Evolutionary conservation across 192 early-diverging fungal genomes (phyloP).

Genomic region (Coemansia sp.): DNA sequence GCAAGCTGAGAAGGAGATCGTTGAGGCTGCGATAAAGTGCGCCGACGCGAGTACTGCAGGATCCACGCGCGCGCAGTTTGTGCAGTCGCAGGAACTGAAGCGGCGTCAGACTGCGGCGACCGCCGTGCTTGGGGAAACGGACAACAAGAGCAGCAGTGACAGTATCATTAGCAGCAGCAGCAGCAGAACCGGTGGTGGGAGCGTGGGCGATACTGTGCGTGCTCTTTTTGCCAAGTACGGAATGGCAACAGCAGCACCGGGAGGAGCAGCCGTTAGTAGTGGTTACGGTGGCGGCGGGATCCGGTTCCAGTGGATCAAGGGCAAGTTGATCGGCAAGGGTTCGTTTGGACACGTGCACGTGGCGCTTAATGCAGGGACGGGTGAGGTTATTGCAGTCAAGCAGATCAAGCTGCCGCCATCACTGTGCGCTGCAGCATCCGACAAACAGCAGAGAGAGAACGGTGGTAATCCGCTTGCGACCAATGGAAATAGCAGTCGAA

Average conservation of each 20-base stretch:
- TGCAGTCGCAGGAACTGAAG: slow-evolving; percentile 33
- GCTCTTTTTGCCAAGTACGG: slow-evolving; percentile 49
- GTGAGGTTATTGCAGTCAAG: slow-evolving; percentile 83
- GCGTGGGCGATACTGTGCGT: slow-evolving; percentile 36
- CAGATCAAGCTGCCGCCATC: slow-evolving; percentile 67
- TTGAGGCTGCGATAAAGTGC: slow-evolving; percentile 50
- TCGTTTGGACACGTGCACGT: slow-evolving; percentile 79
- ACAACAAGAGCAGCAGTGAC: not conserved
- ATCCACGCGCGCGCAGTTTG: slow-evolving; percentile 54
- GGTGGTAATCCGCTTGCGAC: not conserved
- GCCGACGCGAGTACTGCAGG: slow-evolving; percentile 32
- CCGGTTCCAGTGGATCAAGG: slow-evolving; percentile 72
- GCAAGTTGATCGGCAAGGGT: slow-evolving; percentile 79
- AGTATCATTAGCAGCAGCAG: not conserved
- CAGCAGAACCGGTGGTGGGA: not conserved
- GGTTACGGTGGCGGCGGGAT: no score
- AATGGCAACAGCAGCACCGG: slow-evolving; percentile 21
- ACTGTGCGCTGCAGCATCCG: slow-evolving; percentile 21
- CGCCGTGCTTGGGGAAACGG: not conserved
- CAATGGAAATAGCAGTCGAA: not conserved
- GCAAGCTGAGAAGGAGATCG: slow-evolving; percentile 50
- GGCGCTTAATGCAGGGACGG: slow-evolving; percentile 69
- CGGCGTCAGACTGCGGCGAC: not conserved
- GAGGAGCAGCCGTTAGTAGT: no score
- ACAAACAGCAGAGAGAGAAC: not conserved